These are phyloP conservation scores for Cryptosporidium meleagridis DNA, from an alignment of 169 alveolate genomes.

Conservation along the genomic window DNA sequence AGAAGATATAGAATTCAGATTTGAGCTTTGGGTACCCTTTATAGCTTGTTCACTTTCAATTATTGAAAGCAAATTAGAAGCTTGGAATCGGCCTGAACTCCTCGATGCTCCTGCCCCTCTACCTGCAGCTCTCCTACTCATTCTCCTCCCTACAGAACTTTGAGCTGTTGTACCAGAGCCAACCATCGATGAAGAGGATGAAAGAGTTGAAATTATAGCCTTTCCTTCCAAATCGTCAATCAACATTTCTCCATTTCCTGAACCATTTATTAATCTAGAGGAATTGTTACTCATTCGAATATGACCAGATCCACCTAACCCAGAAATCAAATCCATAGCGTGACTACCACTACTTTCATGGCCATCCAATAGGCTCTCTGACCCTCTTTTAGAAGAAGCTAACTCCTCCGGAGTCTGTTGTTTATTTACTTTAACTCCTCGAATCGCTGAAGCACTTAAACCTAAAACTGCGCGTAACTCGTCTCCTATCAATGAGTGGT, in stretches of 20 bases:
- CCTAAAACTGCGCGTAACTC: conserved; percentile 65
- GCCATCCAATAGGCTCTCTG: neutral
- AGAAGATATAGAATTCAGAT: neutral
- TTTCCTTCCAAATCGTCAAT: neutral
- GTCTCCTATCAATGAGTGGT: conserved; percentile 49
- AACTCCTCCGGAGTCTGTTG: neutral
- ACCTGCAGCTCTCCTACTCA: conserved; percentile 6
- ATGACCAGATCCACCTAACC: neutral
- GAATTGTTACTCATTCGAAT: neutral
- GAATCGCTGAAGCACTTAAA: conserved; percentile 65
- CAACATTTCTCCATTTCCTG: neutral
- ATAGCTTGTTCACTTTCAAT: conserved; percentile 22
- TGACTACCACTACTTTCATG: neutral
- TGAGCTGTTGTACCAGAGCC: neutral
- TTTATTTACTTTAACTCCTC: conserved; percentile 45
- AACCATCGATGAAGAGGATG: neutral
- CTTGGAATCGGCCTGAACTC: conserved; percentile 20
- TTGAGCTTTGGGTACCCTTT: neutral
- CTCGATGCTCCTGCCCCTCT: conserved; percentile 9
- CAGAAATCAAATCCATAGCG: neutral
- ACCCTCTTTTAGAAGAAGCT: neutral
- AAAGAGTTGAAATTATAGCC: neutral
- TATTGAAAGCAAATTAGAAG: conserved; percentile 23
- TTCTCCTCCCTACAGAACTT: neutral
- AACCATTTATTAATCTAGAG: neutral